Base-by-base conservation (phyloP, 768 basidiomycete genomes). In the Boletales sp. region DNA sequence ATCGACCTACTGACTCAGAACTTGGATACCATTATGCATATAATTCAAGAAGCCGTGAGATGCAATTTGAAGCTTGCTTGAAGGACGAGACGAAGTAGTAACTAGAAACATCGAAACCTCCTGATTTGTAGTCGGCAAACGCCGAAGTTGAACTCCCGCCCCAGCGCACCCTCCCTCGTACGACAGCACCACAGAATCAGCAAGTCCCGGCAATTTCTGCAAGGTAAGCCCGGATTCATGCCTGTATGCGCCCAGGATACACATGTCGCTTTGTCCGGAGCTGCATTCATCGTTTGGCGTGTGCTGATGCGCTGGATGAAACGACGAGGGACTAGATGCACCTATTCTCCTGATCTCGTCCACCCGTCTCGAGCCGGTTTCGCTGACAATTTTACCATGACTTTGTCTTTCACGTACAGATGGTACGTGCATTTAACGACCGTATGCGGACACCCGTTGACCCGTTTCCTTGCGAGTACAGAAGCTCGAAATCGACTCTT, bases 401-500 rank as follows among this genome's bases (percentile, higher is more conserved):
- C 14, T 3, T 30, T 10, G 0, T 35, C 19, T 17, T 45, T 12
- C 4, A 47, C 13, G 1, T 46, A 44, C 41, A 65, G 60, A 72
- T 62, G 57, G 61, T 61, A 46, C 51, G 66, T 66, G 13, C 13
- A 8, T 47, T 41, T 37, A 28, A 25, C 35, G 30, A 34, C 38
- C 21, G 1, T 46, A 11, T 30, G 10, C 2, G 33, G 36, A 41
- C 33, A 2, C 15, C 25, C 41, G 19, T 49, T 44, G 14, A 62
- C 46, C 30, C 13, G 17, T 38, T 7, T 2, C 12, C 36, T 35
- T 36, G 28, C 43, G 66, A 65, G 62, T 62, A 53, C 55, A 90
- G 89, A 97, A 97, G 85, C 85, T 97, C 80, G 95, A 98, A 76
- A 89, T 93, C 77, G 96, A 97, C 80, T 86, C 87, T 52, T 98